A percentile compares a stretch with the other conserved stretches of the same genome.
Evolutionary conservation across 2,329 filamentous ascomycete species (phyloP).

Genomic region (Neofusicoccum sp.): DNA sequence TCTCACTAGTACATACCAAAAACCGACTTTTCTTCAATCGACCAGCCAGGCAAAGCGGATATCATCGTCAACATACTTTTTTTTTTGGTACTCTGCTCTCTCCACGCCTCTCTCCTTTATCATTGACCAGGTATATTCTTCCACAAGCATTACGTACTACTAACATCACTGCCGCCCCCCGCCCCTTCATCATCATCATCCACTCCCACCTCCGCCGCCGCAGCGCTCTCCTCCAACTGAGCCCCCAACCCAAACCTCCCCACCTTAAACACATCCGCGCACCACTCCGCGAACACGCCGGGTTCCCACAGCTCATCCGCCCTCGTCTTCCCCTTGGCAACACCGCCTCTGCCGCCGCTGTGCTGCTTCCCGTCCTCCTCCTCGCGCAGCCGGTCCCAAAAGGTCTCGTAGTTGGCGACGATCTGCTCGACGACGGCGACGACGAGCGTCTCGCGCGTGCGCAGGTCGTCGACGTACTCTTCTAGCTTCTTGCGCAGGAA

Average conservation of each 20-base stretch:
- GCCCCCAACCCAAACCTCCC: slow-evolving; percentile 42
- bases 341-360: slow-evolving; percentile 24
- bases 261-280: slow-evolving; percentile 58
- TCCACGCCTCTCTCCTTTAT: too few species aligned
- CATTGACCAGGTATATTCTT: too few species aligned
- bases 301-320: slow-evolving; percentile 65
- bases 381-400: slow-evolving; percentile 41
- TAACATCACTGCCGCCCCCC: background rate
- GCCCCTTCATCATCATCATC: background rate
- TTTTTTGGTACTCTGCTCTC: too few species aligned
- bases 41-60: too few species aligned
- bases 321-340: slow-evolving; percentile 56
- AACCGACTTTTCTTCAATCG: too few species aligned
- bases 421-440: slow-evolving; percentile 65
- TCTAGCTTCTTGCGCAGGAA: slow-evolving; percentile 56
- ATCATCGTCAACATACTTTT: too few species aligned
- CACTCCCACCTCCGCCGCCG: background rate
- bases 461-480: slow-evolving; percentile 63
- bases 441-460: slow-evolving; percentile 65
- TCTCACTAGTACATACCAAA: too few species aligned
- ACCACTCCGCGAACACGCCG: slow-evolving; percentile 64
- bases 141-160: background rate
- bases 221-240: slow-evolving; percentile 19
- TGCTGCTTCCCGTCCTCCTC: slow-evolving; percentile 23
- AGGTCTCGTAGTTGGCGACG: slow-evolving; percentile 62